Evolutionary conservation across 1,284 basidiomycete species (phyloP).

Genomic region (Irpex rosettiformis): DNA sequence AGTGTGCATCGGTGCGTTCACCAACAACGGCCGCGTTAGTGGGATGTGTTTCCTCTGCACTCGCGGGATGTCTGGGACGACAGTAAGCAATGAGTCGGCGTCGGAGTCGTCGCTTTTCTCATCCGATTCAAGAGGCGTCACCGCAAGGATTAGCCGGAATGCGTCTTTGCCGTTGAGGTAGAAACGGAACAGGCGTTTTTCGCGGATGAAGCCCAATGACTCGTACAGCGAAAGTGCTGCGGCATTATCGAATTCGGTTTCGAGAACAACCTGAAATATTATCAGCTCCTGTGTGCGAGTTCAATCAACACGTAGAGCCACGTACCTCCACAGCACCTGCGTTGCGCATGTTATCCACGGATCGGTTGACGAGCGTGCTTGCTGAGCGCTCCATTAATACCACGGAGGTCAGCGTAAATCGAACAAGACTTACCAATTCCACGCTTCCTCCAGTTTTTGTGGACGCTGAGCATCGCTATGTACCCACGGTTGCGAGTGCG

Average conservation of each 20-base stretch:
- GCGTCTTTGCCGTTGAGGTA: constrained; percentile 94
- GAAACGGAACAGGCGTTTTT: constrained; percentile 93
- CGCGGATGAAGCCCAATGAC: constrained; percentile 90
- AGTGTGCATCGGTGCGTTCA: constrained; percentile 19
- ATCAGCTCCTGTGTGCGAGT: background rate
- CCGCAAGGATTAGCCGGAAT: constrained; percentile 67
- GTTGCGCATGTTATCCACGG: constrained; percentile 77
- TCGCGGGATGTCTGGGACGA: background rate
- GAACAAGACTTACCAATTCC: constrained; percentile 76
- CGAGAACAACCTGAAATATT: constrained; percentile 76
- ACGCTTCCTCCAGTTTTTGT: constrained; percentile 74
- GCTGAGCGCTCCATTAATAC: constrained; percentile 41
- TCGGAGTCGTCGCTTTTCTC: constrained; percentile 15
- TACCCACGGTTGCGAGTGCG: constrained; percentile 77
- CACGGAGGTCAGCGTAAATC: background rate
- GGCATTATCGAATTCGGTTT: constrained; percentile 94
- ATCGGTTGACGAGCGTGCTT: constrained; percentile 72
- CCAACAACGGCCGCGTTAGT: constrained; percentile 2
- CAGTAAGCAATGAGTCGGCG: background rate
- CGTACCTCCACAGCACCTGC: constrained; percentile 81
- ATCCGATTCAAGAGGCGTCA: constrained; percentile 35
- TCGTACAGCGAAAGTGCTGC: constrained; percentile 88
- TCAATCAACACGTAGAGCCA: constrained; percentile 8
- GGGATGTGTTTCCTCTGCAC: background rate
- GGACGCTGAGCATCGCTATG: constrained; percentile 96